These are phyloP conservation scores for Mycothermus thermophilus DNA, from an alignment of 495 filamentous ascomycete genomes.

Conservation along the genomic window DNA sequence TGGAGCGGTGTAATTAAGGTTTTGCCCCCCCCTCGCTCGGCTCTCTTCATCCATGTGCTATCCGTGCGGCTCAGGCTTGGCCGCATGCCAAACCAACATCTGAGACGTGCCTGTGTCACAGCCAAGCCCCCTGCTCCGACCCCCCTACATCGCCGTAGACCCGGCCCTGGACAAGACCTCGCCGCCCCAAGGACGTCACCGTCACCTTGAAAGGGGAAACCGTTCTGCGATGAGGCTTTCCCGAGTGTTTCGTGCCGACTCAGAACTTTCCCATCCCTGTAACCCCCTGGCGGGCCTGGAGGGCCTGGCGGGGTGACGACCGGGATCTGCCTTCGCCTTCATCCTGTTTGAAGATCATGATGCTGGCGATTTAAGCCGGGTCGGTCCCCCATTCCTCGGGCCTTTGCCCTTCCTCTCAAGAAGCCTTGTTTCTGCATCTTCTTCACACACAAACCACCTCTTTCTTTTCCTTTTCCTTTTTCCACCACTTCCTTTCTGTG, in stretches of 20 bases:
- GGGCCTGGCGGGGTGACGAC: too few relatives aligned
- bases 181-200: slow-evolving; percentile 5
- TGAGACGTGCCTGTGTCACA: too few relatives aligned
- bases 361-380: slow-evolving; percentile 39
- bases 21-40: too few relatives aligned
- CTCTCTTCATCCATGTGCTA: too few relatives aligned
- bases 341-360: slow-evolving; percentile 23
- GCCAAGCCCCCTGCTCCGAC: too few relatives aligned
- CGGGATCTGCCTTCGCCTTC: slow-evolving; percentile 3
- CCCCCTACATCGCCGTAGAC: too few relatives aligned
- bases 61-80: too few relatives aligned
- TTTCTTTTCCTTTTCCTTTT: slow-evolving; percentile 9
- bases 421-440: slow-evolving; percentile 17
- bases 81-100: too few relatives aligned
- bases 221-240: slow-evolving; percentile 14
- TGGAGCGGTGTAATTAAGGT: too few relatives aligned
- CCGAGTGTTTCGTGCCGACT: slow-evolving; percentile 32
- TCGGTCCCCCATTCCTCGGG: slow-evolving; percentile 4
- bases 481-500: slow-evolving; percentile 12
- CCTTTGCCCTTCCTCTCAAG: slow-evolving; percentile 13
- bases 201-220: slow-evolving; percentile 1
- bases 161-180: slow-evolving; percentile 8
- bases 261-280: slow-evolving; percentile 6
- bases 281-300: slow-evolving; percentile 1
- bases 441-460: too few relatives aligned